Evolutionary conservation across 495 filamentous ascomycete genomes (phyloP).

Genomic region (Talaromyces adpressus): DNA sequence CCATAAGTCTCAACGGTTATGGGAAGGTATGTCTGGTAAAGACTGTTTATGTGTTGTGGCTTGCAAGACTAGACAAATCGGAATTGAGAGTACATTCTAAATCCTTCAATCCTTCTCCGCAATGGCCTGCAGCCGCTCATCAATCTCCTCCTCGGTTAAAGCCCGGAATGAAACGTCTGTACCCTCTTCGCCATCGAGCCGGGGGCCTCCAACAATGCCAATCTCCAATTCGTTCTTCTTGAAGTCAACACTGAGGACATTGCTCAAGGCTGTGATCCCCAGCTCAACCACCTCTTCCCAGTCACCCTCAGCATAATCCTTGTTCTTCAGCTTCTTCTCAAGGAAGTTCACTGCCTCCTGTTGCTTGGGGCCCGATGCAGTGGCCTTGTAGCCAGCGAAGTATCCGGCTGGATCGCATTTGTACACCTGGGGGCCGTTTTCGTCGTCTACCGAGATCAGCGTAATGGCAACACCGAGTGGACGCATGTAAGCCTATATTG

Average conservation of each 20-base stretch:
- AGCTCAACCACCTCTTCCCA: slow-evolving; percentile 99
- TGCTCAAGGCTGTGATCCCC: slow-evolving; percentile 89
- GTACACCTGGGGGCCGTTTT: slow-evolving; percentile 93
- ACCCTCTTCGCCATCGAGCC: slow-evolving; percentile 70
- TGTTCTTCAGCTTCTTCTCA: slow-evolving; percentile 99
- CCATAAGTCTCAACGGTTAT: neutral
- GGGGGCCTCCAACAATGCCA: slow-evolving; percentile 85
- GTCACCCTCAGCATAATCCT: slow-evolving; percentile 83
- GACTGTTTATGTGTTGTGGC: neutral
- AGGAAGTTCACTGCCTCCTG: slow-evolving; percentile 96
- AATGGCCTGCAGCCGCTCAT: slow-evolving; percentile 94
- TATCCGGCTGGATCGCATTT: slow-evolving; percentile 98
- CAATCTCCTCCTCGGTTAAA: slow-evolving; percentile 95
- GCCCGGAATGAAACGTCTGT: slow-evolving; percentile 72
- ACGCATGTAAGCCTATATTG: slow-evolving; percentile 85
- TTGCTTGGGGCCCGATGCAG: slow-evolving; percentile 92
- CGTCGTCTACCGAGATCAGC: slow-evolving; percentile 85
- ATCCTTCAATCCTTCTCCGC: slow-evolving; percentile 83
- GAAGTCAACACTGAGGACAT: slow-evolving; percentile 95
- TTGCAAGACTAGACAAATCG: neutral
- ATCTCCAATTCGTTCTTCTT: slow-evolving; percentile 99
- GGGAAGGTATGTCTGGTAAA: neutral
- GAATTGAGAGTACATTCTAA: slow-evolving; percentile 34
- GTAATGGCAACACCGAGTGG: slow-evolving; percentile 93
- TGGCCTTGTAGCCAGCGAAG: slow-evolving; percentile 96